These are phyloP conservation scores for Rhizopogon roseolus DNA, from an alignment of 768 basidiomycete species.

Conservation along the genomic window DNA sequence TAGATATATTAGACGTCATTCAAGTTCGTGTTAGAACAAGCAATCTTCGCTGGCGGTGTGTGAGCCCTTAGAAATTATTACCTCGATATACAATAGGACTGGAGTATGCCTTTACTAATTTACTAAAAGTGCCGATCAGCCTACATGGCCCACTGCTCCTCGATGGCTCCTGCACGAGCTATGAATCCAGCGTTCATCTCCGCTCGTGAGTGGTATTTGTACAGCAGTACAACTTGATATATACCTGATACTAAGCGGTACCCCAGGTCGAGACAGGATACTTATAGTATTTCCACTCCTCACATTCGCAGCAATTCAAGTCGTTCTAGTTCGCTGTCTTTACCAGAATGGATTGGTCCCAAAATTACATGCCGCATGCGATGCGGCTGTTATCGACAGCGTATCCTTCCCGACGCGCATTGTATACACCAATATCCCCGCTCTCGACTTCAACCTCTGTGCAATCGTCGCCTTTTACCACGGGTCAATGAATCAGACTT, in stretches of 20 bases:
- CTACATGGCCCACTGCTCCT: too few species aligned
- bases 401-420: constrained; percentile 27
- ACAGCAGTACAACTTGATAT: too few species aligned
- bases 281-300: constrained; percentile 2
- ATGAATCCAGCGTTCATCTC: background rate
- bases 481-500: background rate
- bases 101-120: too few species aligned
- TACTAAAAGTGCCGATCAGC: too few species aligned
- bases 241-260: background rate
- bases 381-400: constrained; percentile 1
- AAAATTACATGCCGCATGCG: constrained; percentile 27
- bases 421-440: constrained; percentile 29
- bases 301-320: background rate
- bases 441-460: constrained; percentile 35
- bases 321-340: background rate
- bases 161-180: too few species aligned
- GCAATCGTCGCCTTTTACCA: constrained; percentile 43
- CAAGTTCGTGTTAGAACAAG: too few species aligned
- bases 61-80: too few species aligned
- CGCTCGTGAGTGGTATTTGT: background rate
- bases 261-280: background rate
- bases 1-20: too few species aligned
- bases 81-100: too few species aligned
- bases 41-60: too few species aligned
- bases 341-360: background rate